Evolutionary conservation across 305 asterid genomes (phyloP).

Genomic region (Fraxinus floribunda): DNA sequence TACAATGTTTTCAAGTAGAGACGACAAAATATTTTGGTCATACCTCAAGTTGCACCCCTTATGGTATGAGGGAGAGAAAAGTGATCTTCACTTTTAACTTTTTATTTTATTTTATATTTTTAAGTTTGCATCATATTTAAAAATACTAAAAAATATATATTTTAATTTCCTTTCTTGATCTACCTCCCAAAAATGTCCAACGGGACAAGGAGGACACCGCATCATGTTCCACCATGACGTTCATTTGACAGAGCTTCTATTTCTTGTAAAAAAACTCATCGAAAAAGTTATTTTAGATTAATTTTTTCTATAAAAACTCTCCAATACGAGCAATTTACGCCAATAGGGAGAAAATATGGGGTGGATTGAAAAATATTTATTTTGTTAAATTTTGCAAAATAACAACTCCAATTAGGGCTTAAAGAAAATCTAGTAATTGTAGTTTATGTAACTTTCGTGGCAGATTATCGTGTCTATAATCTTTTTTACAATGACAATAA

Average conservation of each 20-base stretch:
- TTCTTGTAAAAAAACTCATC: not conserved
- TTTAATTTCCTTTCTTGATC: not conserved
- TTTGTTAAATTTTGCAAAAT: not conserved
- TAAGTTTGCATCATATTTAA: not conserved
- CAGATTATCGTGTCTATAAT: not conserved
- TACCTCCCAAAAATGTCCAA: not conserved
- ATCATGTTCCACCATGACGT: not conserved
- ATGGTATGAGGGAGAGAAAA: not conserved
- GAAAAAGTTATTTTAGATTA: not conserved
- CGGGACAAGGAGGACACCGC: not conserved
- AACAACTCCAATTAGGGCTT: not conserved
- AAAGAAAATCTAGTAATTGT: no score
- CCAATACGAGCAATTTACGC: not conserved
- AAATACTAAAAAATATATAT: no score
- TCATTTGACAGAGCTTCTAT: not conserved
- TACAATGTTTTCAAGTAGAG: not conserved
- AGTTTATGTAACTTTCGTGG: not conserved
- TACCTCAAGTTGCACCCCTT: not conserved
- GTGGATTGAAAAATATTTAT: no score
- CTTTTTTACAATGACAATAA: no score
- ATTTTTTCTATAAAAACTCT: no score
- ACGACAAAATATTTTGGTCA: not conserved
- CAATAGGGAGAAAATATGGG: not conserved
- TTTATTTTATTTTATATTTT: no score
- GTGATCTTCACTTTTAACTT: not conserved